phyloP scores from a whole-genome alignment of 108 stramenopile species.

The Epithemia pelagica region DNA sequence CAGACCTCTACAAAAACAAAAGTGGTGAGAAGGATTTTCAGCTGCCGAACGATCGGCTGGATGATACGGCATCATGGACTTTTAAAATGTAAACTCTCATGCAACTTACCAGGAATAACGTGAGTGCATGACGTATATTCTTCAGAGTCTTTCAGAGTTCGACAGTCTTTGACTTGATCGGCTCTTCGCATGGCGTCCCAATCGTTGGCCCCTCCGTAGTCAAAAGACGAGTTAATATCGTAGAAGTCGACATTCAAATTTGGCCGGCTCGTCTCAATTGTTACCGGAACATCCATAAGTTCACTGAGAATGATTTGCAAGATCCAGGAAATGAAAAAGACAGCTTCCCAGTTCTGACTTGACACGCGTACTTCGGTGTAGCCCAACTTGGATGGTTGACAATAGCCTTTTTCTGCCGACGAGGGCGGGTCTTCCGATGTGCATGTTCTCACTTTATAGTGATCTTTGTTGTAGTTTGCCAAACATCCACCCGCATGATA shows the following conservation, averaged over 20 bases:
- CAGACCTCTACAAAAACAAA: background rate
- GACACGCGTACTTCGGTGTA: conserved; percentile 36
- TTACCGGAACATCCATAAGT: conserved; percentile 23
- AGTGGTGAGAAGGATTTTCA: too few species aligned
- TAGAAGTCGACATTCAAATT: conserved; percentile 19
- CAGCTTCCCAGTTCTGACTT: conserved; percentile 29
- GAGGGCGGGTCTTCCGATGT: conserved; percentile 16
- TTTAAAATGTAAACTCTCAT: too few species aligned
- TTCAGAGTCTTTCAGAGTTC: conserved; percentile 3
- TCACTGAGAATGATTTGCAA: conserved; percentile 34
- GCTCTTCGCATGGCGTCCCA: conserved; percentile 1
- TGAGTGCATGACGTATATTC: conserved; percentile 23
- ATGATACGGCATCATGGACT: too few species aligned
- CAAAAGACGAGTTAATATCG: conserved; percentile 7
- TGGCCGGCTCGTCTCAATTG: conserved; percentile 17
- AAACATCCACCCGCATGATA: conserved; percentile 2
- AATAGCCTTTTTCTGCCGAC: conserved; percentile 9
- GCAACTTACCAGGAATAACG: conserved; percentile 12
- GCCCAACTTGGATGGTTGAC: conserved; percentile 8
- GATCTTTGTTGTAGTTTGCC: background rate
- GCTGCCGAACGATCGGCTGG: too few species aligned
- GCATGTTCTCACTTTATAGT: conserved; percentile 4
- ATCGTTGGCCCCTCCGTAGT: conserved; percentile 7
- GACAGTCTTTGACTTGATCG: background rate
- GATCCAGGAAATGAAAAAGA: conserved; percentile 24